Conservation (phyloP, 208 protist genomes). For the Leishmania gerbilli region DNA sequence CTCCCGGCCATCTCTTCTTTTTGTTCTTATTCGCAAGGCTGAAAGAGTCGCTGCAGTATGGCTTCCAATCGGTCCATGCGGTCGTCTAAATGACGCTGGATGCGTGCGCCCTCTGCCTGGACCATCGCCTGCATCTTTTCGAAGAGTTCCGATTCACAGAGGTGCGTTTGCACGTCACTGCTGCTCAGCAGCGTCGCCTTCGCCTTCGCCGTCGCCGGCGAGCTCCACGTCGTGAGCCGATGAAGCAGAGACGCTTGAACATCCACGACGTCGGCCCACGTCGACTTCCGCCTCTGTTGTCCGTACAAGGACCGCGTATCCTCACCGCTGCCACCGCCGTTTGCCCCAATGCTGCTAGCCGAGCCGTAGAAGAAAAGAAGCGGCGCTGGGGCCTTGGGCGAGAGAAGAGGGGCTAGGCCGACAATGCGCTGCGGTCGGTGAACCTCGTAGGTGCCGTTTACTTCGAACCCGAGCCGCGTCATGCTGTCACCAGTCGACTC, state of each 20-base stretch:
- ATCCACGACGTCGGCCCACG: conserved; percentile 3
- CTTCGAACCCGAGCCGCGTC: not conserved
- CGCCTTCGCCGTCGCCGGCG: not conserved
- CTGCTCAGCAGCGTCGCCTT: too few relatives aligned
- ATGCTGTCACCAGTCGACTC: not conserved
- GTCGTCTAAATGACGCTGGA: conserved; percentile 20
- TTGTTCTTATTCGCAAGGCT: not conserved
- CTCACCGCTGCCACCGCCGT: not conserved
- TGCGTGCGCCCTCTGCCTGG: conserved; percentile 16
- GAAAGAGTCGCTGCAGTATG: conserved; percentile 10
- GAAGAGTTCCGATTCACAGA: not conserved
- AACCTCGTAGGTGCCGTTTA: conserved; percentile 12
- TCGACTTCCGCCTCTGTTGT: not conserved
- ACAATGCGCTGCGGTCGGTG: not conserved
- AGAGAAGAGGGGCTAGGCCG: not conserved
- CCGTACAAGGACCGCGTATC: conserved; percentile 1
- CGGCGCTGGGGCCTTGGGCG: not conserved
- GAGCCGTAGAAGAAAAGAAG: conserved; percentile 18
- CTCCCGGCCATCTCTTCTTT: not conserved
- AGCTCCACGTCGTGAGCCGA: conserved; percentile 8
- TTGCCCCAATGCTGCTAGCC: not conserved
- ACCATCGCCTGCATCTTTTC: conserved; percentile 12
- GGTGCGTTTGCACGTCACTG: not conserved
- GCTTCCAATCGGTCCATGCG: conserved; percentile 25
- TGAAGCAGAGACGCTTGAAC: conserved; percentile 9